phyloP scores from a whole-genome alignment of 805 yeast genomes.

The Pichia manshurica region DNA sequence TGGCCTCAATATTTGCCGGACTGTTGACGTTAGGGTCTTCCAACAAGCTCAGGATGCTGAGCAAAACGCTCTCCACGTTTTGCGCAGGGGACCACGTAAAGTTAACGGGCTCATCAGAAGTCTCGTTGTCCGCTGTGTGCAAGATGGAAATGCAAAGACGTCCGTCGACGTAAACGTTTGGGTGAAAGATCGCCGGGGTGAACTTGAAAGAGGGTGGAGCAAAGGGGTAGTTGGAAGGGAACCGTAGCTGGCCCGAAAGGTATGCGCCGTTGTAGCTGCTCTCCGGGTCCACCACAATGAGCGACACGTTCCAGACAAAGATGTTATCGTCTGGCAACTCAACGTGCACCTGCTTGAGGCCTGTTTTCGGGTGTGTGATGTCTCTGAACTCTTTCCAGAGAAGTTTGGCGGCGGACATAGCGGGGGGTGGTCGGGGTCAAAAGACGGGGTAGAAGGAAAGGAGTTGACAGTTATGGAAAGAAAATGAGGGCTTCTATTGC shows the following conservation, averaged over 20 bases:
- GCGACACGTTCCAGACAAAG: slow-evolving; percentile 76
- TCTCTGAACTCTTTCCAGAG: slow-evolving; percentile 91
- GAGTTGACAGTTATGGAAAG: too few relatives aligned
- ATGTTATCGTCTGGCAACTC: slow-evolving; percentile 48
- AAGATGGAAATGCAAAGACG: slow-evolving; percentile 88
- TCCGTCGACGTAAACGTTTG: slow-evolving; percentile 93
- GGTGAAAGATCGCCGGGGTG: slow-evolving; percentile 93
- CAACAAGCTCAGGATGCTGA: slow-evolving; percentile 81
- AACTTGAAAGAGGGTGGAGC: slow-evolving; percentile 91
- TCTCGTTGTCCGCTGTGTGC: slow-evolving; percentile 82
- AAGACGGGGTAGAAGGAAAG: neutral
- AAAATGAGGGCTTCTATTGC: too few relatives aligned
- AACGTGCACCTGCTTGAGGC: slow-evolving; percentile 32
- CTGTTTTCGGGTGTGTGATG: slow-evolving; percentile 86
- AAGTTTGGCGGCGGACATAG: slow-evolving; percentile 51
- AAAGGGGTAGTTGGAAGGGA: slow-evolving; percentile 88
- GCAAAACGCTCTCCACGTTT: slow-evolving; percentile 86
- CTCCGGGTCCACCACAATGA: slow-evolving; percentile 86
- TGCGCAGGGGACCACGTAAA: slow-evolving; percentile 97
- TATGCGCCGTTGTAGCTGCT: slow-evolving; percentile 93
- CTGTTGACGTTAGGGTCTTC: slow-evolving; percentile 93
- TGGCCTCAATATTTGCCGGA: slow-evolving; percentile 97
- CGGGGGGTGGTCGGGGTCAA: neutral
- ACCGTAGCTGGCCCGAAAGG: slow-evolving; percentile 87
- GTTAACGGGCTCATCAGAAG: slow-evolving; percentile 86